These are phyloP conservation scores for Prunus yedoensis DNA, from an alignment of 331 rosid species.

Conservation along the genomic window DNA sequence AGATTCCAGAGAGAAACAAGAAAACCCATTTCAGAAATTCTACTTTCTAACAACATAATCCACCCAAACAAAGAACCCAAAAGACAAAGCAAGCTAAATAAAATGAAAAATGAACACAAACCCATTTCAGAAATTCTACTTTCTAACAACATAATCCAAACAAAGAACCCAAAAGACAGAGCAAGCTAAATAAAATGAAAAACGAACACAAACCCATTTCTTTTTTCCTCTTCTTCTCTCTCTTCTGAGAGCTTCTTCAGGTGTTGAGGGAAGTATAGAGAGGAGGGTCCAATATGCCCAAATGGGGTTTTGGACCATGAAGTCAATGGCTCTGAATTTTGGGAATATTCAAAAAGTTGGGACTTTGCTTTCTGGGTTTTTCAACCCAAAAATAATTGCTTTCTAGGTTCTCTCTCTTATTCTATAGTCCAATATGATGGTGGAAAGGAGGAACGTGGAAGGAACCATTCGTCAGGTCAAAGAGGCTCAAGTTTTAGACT, in stretches of 20 bases:
- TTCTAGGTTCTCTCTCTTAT: neutral
- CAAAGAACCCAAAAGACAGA: conserved; percentile 2
- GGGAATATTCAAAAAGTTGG: neutral
- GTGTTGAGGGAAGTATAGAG: neutral
- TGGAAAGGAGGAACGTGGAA: neutral
- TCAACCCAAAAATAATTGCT: neutral
- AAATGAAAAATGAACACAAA: conserved; percentile 3
- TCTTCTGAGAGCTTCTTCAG: neutral
- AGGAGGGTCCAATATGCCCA: neutral
- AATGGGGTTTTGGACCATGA: neutral
- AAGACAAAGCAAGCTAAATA: neutral
- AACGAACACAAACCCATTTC: conserved; percentile 15
- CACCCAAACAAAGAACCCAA: conserved; percentile 1
- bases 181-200: neutral
- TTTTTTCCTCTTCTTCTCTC: neutral
- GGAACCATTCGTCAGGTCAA: conserved; percentile 4
- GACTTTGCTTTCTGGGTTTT: neutral
- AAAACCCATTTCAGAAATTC: conserved; percentile 23
- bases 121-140: conserved; percentile 15
- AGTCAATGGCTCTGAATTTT: neutral
- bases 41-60: neutral
- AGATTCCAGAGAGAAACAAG: conserved; percentile 12
- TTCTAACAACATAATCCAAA: neutral
- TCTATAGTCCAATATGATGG: neutral
- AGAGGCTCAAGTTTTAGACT: neutral